Evolutionary conservation across 2,329 filamentous ascomycete species (phyloP).

Genomic region (Ophiostoma quercus): DNA sequence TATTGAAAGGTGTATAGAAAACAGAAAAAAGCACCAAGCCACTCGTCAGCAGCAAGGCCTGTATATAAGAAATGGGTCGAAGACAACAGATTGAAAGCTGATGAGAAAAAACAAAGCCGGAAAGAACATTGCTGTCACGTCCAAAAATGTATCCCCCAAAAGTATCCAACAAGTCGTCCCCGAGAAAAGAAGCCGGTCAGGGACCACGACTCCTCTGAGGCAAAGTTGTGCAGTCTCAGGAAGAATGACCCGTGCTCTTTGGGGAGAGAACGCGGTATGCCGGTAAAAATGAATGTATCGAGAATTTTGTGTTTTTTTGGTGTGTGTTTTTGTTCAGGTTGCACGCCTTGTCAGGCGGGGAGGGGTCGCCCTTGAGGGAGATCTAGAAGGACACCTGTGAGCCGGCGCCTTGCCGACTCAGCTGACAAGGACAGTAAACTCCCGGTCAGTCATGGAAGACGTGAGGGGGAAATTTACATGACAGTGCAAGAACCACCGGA

Average conservation of each 20-base stretch:
- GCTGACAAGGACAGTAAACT: background rate
- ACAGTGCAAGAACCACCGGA: conserved; percentile 33
- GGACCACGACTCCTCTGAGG: background rate
- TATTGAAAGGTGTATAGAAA: background rate
- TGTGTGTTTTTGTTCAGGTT: background rate
- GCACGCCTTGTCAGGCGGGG: background rate
- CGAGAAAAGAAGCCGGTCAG: background rate
- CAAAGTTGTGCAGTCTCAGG: background rate
- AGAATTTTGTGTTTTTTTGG: background rate
- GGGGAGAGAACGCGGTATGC: background rate
- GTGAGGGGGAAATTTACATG: conserved; percentile 32
- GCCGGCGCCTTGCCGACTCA: too few species aligned
- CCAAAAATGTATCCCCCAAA: background rate
- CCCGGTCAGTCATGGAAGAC: background rate
- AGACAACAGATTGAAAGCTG: too few species aligned
- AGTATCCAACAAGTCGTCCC: background rate
- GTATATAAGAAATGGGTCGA: conserved; percentile 9
- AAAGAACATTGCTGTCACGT: background rate
- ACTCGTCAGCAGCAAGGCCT: conserved; percentile 13
- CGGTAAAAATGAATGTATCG: background rate
- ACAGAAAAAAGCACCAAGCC: conserved; percentile 12
- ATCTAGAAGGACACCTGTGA: background rate
- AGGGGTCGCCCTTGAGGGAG: background rate
- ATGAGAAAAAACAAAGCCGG: background rate
- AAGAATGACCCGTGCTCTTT: too few species aligned